A percentile compares a stretch with the other conserved stretches of the same genome.
These are phyloP conservation scores for Penicillium corylophilum DNA, from an alignment of 2,329 filamentous ascomycete species.

Conservation along the genomic window DNA sequence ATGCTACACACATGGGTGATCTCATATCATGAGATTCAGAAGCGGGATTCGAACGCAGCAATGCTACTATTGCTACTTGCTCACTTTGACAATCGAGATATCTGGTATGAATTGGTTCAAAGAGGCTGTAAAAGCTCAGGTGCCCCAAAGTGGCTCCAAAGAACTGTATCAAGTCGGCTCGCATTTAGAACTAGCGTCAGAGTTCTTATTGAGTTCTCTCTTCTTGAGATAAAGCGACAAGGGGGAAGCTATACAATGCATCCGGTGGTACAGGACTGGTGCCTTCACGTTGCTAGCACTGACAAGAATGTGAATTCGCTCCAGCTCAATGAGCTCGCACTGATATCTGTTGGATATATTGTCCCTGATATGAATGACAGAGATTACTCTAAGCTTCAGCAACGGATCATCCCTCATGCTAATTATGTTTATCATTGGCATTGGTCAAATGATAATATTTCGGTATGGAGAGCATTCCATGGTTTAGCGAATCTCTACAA, in stretches of 20 bases:
- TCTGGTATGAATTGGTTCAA: slow-evolving; percentile 48
- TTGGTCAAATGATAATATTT: slow-evolving; percentile 1
- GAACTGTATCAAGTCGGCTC: slow-evolving; percentile 15
- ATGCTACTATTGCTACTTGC: slow-evolving; percentile 44
- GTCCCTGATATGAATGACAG: slow-evolving; percentile 1
- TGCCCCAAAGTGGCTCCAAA: slow-evolving; percentile 21
- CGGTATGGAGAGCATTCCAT: slow-evolving; percentile 8
- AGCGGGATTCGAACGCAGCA: slow-evolving; percentile 29
- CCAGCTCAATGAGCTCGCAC: slow-evolving; percentile 13
- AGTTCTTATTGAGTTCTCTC: slow-evolving; percentile 24
- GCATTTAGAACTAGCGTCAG: slow-evolving; percentile 21
- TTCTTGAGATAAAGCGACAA: slow-evolving; percentile 26
- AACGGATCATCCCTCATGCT: slow-evolving; percentile 20
- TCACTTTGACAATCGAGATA: slow-evolving; percentile 46
- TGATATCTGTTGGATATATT: slow-evolving; percentile 17
- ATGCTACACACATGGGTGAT: slow-evolving; percentile 38
- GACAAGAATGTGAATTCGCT: slow-evolving; percentile 1
- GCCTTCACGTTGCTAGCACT: slow-evolving; percentile 8
- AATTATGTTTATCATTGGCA: slow-evolving; percentile 7
- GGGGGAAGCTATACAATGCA: slow-evolving; percentile 28
- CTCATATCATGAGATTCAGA: slow-evolving; percentile 39
- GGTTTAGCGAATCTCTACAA: slow-evolving; percentile 19
- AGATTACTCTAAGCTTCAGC: slow-evolving; percentile 16
- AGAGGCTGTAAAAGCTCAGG: slow-evolving; percentile 3
- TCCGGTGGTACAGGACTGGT: slow-evolving; percentile 30